A percentile compares a stretch with the other conserved stretches of the same genome.
phyloP scores from a whole-genome alignment of 495 filamentous ascomycete species.

The Penicillium nucicola region DNA sequence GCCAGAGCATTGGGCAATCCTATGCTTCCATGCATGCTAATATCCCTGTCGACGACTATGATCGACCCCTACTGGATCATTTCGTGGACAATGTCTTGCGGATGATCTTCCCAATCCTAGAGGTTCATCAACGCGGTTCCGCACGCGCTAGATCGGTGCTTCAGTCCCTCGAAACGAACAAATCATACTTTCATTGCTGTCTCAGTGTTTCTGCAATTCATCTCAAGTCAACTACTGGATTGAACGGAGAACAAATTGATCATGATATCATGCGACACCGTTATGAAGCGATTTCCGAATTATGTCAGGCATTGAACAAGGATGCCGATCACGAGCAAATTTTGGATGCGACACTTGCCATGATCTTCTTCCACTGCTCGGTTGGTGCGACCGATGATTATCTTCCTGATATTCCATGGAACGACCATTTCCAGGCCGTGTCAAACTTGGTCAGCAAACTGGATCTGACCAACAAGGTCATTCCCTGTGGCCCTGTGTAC shows the following conservation, averaged over 20 bases:
- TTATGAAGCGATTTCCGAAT: slow-evolving; percentile 78
- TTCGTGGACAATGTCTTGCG: slow-evolving; percentile 86
- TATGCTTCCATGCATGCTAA: slow-evolving; percentile 56
- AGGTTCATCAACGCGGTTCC: slow-evolving; percentile 79
- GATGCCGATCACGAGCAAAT: slow-evolving; percentile 85
- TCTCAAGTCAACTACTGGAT: slow-evolving; percentile 70
- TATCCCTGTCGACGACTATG: slow-evolving; percentile 85
- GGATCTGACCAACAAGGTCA: slow-evolving; percentile 67
- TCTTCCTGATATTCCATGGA: slow-evolving; percentile 94
- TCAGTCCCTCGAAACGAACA: slow-evolving; percentile 82
- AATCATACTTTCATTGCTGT: slow-evolving; percentile 92
- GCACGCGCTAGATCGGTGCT: slow-evolving; percentile 77
- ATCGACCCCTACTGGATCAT: slow-evolving; percentile 83
- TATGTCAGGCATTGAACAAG: slow-evolving; percentile 76
- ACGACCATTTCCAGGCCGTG: slow-evolving; percentile 92
- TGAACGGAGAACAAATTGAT: slow-evolving; percentile 75
- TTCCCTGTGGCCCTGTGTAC: slow-evolving; percentile 48
- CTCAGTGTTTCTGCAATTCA: slow-evolving; percentile 95
- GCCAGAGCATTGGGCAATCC: slow-evolving; percentile 17
- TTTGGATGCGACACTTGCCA: slow-evolving; percentile 88
- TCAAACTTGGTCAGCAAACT: slow-evolving; percentile 79
- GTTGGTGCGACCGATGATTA: slow-evolving; percentile 82
- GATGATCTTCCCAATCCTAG: slow-evolving; percentile 85
- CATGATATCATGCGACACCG: slow-evolving; percentile 92
- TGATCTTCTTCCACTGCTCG: slow-evolving; percentile 97